Conservation (phyloP, 1,284 basidiomycete genomes). For the Marasmius sp. region DNA sequence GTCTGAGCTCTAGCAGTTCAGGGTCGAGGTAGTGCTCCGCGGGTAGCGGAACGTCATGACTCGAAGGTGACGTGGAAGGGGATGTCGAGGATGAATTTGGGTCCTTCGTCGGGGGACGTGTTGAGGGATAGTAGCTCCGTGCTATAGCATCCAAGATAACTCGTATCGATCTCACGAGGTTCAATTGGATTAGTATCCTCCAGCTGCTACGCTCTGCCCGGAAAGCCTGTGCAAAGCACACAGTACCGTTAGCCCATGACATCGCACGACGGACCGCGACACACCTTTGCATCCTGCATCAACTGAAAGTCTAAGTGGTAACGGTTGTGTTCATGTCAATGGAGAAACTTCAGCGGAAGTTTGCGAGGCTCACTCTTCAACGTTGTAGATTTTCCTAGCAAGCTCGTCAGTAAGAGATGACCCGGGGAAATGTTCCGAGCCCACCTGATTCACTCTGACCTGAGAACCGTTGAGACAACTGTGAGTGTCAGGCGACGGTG, state of each 20-base stretch:
- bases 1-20: constrained; percentile 53
- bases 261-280: constrained; percentile 6
- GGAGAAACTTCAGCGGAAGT: not conserved
- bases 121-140: constrained; percentile 30
- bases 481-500: not conserved
- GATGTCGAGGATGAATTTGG: constrained; percentile 10
- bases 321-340: not conserved
- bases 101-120: not conserved
- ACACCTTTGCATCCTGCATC: constrained; percentile 57
- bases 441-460: constrained; percentile 78
- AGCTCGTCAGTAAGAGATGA: not conserved
- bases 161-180: constrained; percentile 68
- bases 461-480: constrained; percentile 21
- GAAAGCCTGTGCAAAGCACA: constrained; percentile 41
- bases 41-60: constrained; percentile 14
- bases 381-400: constrained; percentile 60
- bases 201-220: constrained; percentile 62
- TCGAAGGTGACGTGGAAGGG: constrained; percentile 20
- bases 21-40: constrained; percentile 36
- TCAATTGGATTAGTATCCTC: constrained; percentile 71
- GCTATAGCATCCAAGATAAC: constrained; percentile 60
- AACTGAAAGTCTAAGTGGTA: constrained; percentile 58
- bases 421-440: constrained; percentile 12
- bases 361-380: constrained; percentile 49
- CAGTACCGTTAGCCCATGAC: not conserved